Evolutionary conservation across 495 filamentous ascomycete species (phyloP).

Genomic region (Xanthoparmelia taractica): DNA sequence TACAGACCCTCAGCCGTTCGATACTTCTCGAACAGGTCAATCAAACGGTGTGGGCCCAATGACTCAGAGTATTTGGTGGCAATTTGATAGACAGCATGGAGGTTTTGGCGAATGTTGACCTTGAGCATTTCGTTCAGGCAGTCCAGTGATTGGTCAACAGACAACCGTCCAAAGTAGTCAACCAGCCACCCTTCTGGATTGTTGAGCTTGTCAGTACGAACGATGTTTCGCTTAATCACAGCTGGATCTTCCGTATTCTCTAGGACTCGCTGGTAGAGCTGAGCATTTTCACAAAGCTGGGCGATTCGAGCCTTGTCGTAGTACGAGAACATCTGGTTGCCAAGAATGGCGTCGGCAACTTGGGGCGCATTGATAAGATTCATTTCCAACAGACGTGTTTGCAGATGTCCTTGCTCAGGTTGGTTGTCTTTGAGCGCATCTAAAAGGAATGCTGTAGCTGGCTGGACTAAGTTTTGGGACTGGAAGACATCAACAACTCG

Average conservation of each 20-base stretch:
- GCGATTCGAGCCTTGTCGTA: slow-evolving; percentile 87
- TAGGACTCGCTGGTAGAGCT: slow-evolving; percentile 76
- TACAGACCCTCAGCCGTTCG: slow-evolving; percentile 93
- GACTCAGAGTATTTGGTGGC: slow-evolving; percentile 98
- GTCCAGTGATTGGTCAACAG: slow-evolving; percentile 88
- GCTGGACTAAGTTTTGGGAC: slow-evolving; percentile 94
- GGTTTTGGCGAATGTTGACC: slow-evolving; percentile 91
- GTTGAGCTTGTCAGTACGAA: slow-evolving; percentile 64
- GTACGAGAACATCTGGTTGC: slow-evolving; percentile 95
- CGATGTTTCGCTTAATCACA: slow-evolving; percentile 84
- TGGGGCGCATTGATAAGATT: slow-evolving; percentile 93
- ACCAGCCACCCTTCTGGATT: slow-evolving; percentile 76
- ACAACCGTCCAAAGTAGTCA: slow-evolving; percentile 85
- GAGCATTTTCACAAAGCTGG: slow-evolving; percentile 83
- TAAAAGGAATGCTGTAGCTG: slow-evolving; percentile 92
- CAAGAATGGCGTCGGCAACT: slow-evolving; percentile 93
- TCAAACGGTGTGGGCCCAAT: slow-evolving; percentile 78
- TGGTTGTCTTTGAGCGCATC: slow-evolving; percentile 91
- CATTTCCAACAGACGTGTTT: slow-evolving; percentile 96
- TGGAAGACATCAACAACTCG: slow-evolving; percentile 96
- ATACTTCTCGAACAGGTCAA: slow-evolving; percentile 94
- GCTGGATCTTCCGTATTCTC: slow-evolving; percentile 89
- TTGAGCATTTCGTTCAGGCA: slow-evolving; percentile 94
- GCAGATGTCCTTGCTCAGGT: slow-evolving; percentile 85
- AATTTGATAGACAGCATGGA: slow-evolving; percentile 87